Base-by-base conservation (phyloP, 441 rosid species). In the Syzygium malaccense region DNA sequence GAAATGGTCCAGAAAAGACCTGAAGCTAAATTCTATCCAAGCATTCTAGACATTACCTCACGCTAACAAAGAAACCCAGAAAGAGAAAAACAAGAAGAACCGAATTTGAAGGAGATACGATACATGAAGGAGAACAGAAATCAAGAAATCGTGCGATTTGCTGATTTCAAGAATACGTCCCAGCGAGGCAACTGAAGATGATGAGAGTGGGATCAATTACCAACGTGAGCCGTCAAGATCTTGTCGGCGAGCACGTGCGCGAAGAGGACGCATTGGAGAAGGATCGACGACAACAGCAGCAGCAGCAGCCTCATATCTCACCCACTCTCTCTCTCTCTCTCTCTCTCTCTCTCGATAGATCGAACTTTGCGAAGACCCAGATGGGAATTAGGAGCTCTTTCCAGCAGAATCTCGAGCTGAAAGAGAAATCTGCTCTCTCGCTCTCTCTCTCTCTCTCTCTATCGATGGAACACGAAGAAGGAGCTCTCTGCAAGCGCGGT, bases 211-310 rank as follows among this genome's bases (percentile, higher is more conserved):
- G 83, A 41, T 75, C 83, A 37, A 75, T 91, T 88, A 96, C 99
- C 99, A 75, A 92, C 86, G 75, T 93, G 96, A 93, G 95, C 91
- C 60, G 95, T 92, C 86, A 95, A 93, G 94, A 97, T 91, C 93
- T 93, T 98, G 87, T 96, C 96, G 49, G 96, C 92, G 56, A 85
- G 88, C 45, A 92, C 96, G 66, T 58, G 55, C 86, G 71, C 88
- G 89, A 87, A 88, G 14, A 93, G 84, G 86, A 86, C 83, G 28
- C 86, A 79, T 15, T 90, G 25, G 37, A 93, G 49, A 18, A 94
- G 53, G 18, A 93, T 78, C n/a, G 90, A 88, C 84, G n/a, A 55
- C 48, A 4, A 45, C 48, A 45, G 0, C 66, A 89, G 20, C 66
- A 91, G 86, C 87, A 75, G 87, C 94, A 92, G 45, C 62, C 86